Evolutionary conservation across 2,329 filamentous ascomycete genomes (phyloP).

Genomic region (Cercospora zeae-maydis): DNA sequence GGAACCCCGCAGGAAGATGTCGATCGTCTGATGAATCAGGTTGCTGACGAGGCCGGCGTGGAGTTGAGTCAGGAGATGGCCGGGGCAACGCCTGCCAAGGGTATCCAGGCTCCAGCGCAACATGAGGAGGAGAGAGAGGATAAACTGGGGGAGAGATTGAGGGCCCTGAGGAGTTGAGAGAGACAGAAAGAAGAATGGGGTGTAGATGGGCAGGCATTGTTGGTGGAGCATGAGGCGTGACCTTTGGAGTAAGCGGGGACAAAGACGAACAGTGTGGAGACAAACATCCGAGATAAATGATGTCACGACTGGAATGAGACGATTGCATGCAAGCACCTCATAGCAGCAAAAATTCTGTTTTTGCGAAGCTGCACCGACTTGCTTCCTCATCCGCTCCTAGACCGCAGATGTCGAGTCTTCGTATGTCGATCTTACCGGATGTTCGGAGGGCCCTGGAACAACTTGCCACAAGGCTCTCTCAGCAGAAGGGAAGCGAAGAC

Average conservation of each 20-base stretch:
- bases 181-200: neutral
- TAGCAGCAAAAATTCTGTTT: no score
- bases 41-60: conserved; percentile 83
- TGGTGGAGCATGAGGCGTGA: neutral
- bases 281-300: conserved; percentile 4
- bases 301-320: conserved; percentile 1
- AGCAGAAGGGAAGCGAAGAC: no score
- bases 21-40: conserved; percentile 77
- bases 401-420: neutral
- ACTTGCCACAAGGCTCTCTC: no score
- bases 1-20: conserved; percentile 79
- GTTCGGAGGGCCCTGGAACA: no score
- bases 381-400: no score
- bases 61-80: conserved; percentile 74
- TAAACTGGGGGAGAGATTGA: conserved; percentile 59
- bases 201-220: neutral
- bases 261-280: neutral
- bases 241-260: neutral
- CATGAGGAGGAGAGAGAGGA: conserved; percentile 72
- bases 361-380: neutral
- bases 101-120: conserved; percentile 53
- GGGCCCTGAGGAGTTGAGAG: conserved; percentile 49
- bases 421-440: no score
- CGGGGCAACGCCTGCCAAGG: conserved; percentile 54
- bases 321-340: neutral